Conservation (phyloP, 2,329 filamentous ascomycete genomes). For the Colletotrichum siamense region DNA sequence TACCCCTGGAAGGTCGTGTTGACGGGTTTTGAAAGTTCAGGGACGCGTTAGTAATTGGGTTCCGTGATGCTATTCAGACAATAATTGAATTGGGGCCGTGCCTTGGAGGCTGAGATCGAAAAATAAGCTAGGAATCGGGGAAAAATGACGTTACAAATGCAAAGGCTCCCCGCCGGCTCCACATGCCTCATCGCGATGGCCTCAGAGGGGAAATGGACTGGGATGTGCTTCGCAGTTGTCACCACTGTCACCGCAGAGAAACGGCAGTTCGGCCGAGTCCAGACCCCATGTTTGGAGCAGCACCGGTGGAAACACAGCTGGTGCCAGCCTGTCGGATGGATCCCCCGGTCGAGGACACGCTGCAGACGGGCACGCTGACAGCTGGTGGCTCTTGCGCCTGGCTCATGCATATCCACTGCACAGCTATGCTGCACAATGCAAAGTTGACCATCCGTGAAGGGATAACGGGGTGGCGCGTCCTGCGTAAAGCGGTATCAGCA, state of each 20-base stretch:
- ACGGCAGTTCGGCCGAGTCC: slow-evolving; percentile 14
- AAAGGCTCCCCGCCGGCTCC: slow-evolving; percentile 8
- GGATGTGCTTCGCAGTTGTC: background rate
- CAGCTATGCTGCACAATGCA: background rate
- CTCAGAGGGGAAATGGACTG: background rate
- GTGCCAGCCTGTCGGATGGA: background rate
- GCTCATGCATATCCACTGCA: background rate
- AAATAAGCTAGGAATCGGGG: slow-evolving; percentile 17
- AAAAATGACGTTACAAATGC: slow-evolving; percentile 13
- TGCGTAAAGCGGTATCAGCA: background rate
- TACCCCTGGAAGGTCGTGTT: slow-evolving; percentile 9
- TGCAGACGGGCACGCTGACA: background rate
- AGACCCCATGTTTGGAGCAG: background rate
- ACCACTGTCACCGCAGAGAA: background rate
- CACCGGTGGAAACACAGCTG: background rate
- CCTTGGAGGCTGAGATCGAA: slow-evolving; percentile 6
- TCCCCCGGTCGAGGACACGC: background rate
- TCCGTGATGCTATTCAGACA: slow-evolving; percentile 20
- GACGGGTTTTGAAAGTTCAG: background rate
- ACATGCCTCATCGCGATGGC: slow-evolving; percentile 19
- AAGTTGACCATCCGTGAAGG: background rate
- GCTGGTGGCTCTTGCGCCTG: background rate
- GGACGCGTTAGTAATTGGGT: slow-evolving; percentile 8
- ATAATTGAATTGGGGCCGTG: slow-evolving; percentile 11
- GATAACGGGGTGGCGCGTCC: background rate